Evolutionary conservation across 805 yeast genomes (phyloP), one percentile per base, ranked within the genome.

Genomic region (Cyberlindnera japonica): DNA sequence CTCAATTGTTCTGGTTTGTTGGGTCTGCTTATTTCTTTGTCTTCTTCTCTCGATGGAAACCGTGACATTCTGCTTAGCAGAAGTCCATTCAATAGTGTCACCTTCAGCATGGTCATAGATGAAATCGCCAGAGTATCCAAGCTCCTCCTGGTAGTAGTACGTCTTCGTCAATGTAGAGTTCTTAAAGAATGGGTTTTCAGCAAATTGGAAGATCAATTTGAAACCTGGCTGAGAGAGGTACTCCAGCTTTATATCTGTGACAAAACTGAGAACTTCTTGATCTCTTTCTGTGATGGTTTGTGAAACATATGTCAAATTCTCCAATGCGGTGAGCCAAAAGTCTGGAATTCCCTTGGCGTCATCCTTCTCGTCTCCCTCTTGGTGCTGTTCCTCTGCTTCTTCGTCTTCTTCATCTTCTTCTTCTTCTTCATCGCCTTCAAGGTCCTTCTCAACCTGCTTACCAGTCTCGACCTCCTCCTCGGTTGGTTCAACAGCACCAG

Each of bases 51-150:
- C 97, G 43, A 93, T 81, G 44, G 71, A 68, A 41, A 93, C 77
- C 15, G 98, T 91, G 38, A 87, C 89, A 60, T 93, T 91, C 47
- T 71, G 70, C 51, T 83, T 95, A 55, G 81, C 81, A 39, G 81
- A 75, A 48, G 67, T 69, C 99, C 99, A 93, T 53, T 83, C 69
- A 61, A 93, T 85, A 41, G 78, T 81, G 51, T 77, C 72, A 40
- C 98, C 98, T 59, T 87, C 95, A 11, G 99, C 98, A 61, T 87
- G 95, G 66, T 91, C 97, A 64, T 91, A 93, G 53, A 93, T 89
- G 63, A 87, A 91, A 63, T 93, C 99, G 23, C 99, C 97, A 22
- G 90, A 81, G 65, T 88, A 87, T 17, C 96, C 96, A 53, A 89
- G 73, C 65, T 91, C 95, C 45, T 86, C 88, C 67, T 88, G 96